Evolutionary conservation across 2,329 filamentous ascomycete species (phyloP).

Genomic region (Neofusicoccum cordaticola): DNA sequence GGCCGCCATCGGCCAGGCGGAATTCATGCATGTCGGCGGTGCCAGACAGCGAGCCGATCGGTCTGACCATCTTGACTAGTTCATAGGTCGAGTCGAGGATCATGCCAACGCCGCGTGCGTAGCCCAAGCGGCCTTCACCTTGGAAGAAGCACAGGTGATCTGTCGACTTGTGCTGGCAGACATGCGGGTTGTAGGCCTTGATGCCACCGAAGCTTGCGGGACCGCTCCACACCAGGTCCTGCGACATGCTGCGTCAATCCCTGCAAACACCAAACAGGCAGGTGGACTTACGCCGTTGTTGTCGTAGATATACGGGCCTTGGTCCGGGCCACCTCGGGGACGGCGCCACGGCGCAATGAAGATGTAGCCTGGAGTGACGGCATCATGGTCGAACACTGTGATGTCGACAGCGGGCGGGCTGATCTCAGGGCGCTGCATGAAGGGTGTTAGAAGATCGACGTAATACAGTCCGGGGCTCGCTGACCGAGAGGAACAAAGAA

Average conservation of each 20-base stretch:
- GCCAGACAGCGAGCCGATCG: constrained; percentile 31
- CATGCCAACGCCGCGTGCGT: constrained; percentile 50
- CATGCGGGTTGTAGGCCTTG: constrained; percentile 47
- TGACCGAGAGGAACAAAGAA: no score
- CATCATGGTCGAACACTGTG: not conserved
- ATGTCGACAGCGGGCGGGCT: constrained; percentile 4
- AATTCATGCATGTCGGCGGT: constrained; percentile 55
- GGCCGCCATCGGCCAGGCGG: constrained; percentile 44
- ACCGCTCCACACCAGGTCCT: constrained; percentile 51
- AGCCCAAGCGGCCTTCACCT: constrained; percentile 51
- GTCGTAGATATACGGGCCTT: constrained; percentile 52
- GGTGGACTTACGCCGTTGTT: constrained; percentile 41
- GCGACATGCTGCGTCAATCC: not conserved
- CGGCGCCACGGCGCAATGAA: constrained; percentile 51
- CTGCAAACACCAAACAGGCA: not conserved
- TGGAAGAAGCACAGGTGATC: constrained; percentile 53
- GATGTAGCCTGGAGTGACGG: constrained; percentile 41
- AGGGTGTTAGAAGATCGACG: no score
- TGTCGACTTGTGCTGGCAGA: constrained; percentile 47
- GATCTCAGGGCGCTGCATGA: no score
- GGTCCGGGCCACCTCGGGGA: constrained; percentile 44
- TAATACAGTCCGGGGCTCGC: no score
- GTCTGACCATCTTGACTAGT: constrained; percentile 46
- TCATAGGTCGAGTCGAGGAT: constrained; percentile 52
- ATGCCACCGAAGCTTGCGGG: constrained; percentile 47